Percentiles rank a stretch among this genome's conserved stretches.
Conservation (phyloP, 2,329 filamentous ascomycete genomes). For the Fusarium sacchari region DNA sequence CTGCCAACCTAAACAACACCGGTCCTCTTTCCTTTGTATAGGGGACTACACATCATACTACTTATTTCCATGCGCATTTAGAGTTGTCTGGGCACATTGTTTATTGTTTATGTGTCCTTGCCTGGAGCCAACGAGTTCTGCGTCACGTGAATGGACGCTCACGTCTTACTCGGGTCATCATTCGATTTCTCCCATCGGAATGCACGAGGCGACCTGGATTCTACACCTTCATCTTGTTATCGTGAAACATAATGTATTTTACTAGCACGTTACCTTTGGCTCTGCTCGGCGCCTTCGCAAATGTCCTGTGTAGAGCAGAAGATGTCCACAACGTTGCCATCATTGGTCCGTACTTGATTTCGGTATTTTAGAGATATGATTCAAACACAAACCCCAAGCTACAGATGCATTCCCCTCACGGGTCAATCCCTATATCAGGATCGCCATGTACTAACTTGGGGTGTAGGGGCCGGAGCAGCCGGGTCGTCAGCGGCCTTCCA, state of each 20-base stretch:
- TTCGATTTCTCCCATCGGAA: not conserved
- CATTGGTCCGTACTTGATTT: conserved; percentile 46
- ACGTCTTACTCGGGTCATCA: not conserved
- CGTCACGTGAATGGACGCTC: conserved; percentile 11
- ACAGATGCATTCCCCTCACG: not conserved
- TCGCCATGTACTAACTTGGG: conserved; percentile 14
- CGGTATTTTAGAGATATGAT: not conserved
- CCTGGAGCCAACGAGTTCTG: not conserved
- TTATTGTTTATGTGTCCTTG: no score
- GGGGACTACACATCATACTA: not conserved
- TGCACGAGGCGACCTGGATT: not conserved
- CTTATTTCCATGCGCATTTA: not conserved
- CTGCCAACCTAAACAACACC: not conserved
- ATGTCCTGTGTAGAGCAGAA: conserved; percentile 5
- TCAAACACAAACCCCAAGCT: not conserved
- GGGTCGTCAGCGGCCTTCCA: conserved; percentile 90
- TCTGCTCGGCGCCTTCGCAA: conserved; percentile 30
- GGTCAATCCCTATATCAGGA: not conserved
- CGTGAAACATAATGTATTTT: conserved; percentile 26
- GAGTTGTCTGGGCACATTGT: not conserved
- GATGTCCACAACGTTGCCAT: conserved; percentile 50
- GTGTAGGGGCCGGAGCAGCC: conserved; percentile 83
- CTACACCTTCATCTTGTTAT: not conserved
- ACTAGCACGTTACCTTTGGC: conserved; percentile 26
- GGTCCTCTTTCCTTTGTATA: not conserved